phyloP scores from a whole-genome alignment of 306 rosid genomes.

The Quercus cerris region DNA sequence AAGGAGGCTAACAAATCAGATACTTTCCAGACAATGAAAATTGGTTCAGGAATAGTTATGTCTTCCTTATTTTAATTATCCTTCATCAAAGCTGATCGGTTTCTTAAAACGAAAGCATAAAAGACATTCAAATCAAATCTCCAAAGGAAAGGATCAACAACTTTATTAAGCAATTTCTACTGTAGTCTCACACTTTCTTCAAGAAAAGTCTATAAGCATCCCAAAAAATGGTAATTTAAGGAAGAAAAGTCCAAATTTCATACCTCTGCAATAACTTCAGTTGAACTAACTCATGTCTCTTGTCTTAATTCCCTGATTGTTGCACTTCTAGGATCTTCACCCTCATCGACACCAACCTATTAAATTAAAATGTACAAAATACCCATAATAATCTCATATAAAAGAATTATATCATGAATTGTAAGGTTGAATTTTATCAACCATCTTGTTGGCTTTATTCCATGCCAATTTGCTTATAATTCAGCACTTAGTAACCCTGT shows the following conservation, averaged over 20 bases:
- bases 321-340: constrained; percentile 77
- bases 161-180: neutral
- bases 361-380: no score
- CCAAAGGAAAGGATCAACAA: neutral
- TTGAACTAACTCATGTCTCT: constrained; percentile 84
- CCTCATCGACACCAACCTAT: neutral
- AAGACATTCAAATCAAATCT: neutral
- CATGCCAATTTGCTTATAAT: no score
- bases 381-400: no score
- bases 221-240: neutral
- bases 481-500: no score
- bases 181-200: neutral
- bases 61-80: neutral
- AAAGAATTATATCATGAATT: no score
- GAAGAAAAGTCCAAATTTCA: constrained; percentile 7
- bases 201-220: neutral
- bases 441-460: no score
- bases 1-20: neutral
- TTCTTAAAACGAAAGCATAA: neutral
- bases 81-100: neutral
- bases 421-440: no score
- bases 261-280: constrained; percentile 77
- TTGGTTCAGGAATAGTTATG: neutral
- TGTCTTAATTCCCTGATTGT: constrained; percentile 73
- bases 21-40: neutral